Conservation (phyloP, 164 flowering plant species). For the Warburgia ugandensis region DNA sequence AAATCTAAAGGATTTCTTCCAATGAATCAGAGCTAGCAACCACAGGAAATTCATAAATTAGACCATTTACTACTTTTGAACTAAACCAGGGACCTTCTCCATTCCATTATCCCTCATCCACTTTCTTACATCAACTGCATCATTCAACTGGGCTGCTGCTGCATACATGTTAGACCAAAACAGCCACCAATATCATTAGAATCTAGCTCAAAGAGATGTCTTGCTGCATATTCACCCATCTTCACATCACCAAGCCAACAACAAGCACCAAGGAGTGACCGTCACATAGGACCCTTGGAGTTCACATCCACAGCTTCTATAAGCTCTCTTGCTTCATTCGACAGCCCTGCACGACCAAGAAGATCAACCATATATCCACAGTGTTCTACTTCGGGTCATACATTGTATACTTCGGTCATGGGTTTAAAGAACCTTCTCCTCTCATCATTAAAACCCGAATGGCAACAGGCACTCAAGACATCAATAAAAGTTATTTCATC, state of each 20-base stretch:
- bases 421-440: slow-evolving; percentile 9
- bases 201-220: slow-evolving; percentile 4
- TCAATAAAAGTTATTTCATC: no score
- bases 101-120: no score
- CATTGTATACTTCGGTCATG: slow-evolving; percentile 11
- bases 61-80: no score
- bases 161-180: slow-evolving; percentile 15
- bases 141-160: no score
- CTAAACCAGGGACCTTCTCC: no score
- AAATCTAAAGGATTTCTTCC: no score
- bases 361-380: slow-evolving; percentile 24
- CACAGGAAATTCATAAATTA: no score
- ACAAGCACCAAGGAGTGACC: slow-evolving; percentile 16
- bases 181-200: slow-evolving; percentile 8
- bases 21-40: no score
- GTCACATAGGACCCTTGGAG: slow-evolving; percentile 15
- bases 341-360: slow-evolving; percentile 18
- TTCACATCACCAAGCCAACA: slow-evolving; percentile 10
- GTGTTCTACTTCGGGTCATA: no score
- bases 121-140: no score
- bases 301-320: slow-evolving; percentile 14
- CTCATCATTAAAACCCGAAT: slow-evolving; percentile 17
- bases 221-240: slow-evolving; percentile 15
- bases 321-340: slow-evolving; percentile 15
- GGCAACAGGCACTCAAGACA: slow-evolving; percentile 18